Percentiles rank a stretch among this genome's conserved stretches.
Conservation (phyloP, 805 yeast species). For the Sugiyamaella floridensis region DNA sequence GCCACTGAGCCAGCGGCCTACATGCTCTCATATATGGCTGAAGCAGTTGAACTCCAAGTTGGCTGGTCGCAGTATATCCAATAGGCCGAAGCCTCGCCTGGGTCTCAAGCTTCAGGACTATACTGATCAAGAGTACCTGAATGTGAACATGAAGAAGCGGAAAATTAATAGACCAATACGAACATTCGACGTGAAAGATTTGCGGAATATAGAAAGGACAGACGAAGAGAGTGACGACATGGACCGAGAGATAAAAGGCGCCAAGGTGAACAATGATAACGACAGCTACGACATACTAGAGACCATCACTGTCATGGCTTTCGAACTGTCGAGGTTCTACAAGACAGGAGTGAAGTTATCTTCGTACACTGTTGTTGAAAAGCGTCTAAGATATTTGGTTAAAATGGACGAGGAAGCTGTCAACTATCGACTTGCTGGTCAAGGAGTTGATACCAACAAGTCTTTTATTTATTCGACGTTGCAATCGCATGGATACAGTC, state of each 20-base stretch:
- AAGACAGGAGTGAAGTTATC: not conserved
- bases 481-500: conserved; percentile 11
- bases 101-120: conserved; percentile 9
- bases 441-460: not conserved
- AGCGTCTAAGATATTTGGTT: not conserved
- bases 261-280: not conserved
- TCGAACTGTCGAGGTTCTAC: conserved; percentile 1
- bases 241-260: no score
- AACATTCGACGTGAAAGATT: not conserved
- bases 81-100: not conserved
- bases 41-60: not conserved
- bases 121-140: conserved; percentile 6
- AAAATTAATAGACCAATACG: not conserved
- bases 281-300: conserved; percentile 5
- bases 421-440: not conserved
- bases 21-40: not conserved
- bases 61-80: not conserved
- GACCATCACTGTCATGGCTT: conserved; percentile 9
- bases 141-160: conserved; percentile 2
- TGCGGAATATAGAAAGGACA: not conserved
- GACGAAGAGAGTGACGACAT: not conserved
- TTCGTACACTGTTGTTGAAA: not conserved
- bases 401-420: not conserved
- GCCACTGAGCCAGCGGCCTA: not conserved
- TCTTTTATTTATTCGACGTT: conserved; percentile 2